A percentile compares a stretch with the other conserved stretches of the same genome.
These are phyloP conservation scores for Zanthoxylum bungeanum DNA, from an alignment of 345 rosid genomes.

Conservation along the genomic window DNA sequence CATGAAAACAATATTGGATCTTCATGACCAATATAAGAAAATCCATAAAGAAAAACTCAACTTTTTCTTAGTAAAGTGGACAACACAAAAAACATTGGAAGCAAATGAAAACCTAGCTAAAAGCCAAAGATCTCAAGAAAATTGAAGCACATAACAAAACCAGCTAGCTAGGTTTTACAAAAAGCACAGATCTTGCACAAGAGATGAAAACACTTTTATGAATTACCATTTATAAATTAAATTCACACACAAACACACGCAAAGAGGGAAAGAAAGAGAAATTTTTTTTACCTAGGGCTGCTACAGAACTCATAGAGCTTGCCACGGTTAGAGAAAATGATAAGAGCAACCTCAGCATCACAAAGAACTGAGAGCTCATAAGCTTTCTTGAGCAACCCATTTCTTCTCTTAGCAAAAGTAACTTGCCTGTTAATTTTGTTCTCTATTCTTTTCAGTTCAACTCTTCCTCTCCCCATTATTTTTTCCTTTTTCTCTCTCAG, in stretches of 20 bases:
- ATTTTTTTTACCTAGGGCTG: conserved; percentile 38
- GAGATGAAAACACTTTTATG: not conserved
- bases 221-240: not conserved
- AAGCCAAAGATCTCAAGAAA: not conserved
- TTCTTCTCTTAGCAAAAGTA: conserved; percentile 66
- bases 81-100: not conserved
- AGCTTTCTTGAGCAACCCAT: conserved; percentile 65
- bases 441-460: conserved; percentile 64
- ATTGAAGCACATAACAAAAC: not conserved
- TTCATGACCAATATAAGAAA: conserved; percentile 9
- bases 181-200: conserved; percentile 22
- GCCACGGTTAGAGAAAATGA: conserved; percentile 55
- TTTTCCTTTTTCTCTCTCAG: conserved; percentile 1
- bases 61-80: not conserved
- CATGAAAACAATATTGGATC: conserved; percentile 8
- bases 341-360: conserved; percentile 66
- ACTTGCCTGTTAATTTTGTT: conserved; percentile 68
- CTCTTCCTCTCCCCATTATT: conserved; percentile 64
- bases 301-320: conserved; percentile 62
- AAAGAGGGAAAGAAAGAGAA: not conserved
- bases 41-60: not conserved
- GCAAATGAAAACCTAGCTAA: conserved; percentile 5
- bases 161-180: not conserved
- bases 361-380: conserved; percentile 62
- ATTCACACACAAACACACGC: too few relatives aligned